phyloP scores from a whole-genome alignment of 495 filamentous ascomycete genomes.

The Daldinia loculata region DNA sequence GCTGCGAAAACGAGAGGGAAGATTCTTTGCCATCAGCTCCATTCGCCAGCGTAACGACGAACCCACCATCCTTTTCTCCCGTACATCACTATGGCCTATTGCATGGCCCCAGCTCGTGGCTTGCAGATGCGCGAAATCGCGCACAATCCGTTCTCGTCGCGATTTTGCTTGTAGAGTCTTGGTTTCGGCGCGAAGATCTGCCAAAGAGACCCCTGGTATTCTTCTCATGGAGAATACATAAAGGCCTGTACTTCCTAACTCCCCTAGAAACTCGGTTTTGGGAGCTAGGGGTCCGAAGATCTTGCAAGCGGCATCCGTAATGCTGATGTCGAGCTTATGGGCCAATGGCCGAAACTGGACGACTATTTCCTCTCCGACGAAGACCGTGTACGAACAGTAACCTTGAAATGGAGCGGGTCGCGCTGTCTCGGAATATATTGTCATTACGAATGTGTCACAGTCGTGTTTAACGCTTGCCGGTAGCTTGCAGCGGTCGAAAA shows the following conservation, averaged over 20 bases:
- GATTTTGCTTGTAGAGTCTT: constrained; percentile 1
- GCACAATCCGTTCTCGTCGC: constrained; percentile 49
- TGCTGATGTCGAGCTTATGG: constrained; percentile 53
- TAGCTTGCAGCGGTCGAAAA: constrained; percentile 43
- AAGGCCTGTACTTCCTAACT: constrained; percentile 39
- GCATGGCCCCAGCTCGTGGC: constrained; percentile 47
- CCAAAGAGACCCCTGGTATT: constrained; percentile 52
- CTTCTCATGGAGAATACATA: constrained; percentile 54
- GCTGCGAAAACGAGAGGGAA: constrained; percentile 51
- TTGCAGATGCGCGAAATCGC: constrained; percentile 55
- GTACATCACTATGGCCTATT: constrained; percentile 29
- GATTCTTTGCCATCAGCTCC: constrained; percentile 44
- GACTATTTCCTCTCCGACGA: constrained; percentile 48
- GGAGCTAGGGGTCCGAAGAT: constrained; percentile 55
- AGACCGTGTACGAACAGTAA: constrained; percentile 62
- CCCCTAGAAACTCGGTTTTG: constrained; percentile 42
- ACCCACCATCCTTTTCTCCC: constrained; percentile 47
- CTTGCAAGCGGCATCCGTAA: constrained; percentile 50
- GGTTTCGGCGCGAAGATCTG: constrained; percentile 41
- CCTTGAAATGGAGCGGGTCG: constrained; percentile 53
- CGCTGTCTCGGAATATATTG: constrained; percentile 35
- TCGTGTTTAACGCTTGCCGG: constrained; percentile 36
- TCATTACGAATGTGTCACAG: constrained; percentile 38
- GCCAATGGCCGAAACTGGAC: constrained; percentile 61
- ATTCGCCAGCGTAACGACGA: constrained; percentile 50